Conservation (phyloP, 805 yeast genomes). For the Komagataella pseudopastoris region DNA sequence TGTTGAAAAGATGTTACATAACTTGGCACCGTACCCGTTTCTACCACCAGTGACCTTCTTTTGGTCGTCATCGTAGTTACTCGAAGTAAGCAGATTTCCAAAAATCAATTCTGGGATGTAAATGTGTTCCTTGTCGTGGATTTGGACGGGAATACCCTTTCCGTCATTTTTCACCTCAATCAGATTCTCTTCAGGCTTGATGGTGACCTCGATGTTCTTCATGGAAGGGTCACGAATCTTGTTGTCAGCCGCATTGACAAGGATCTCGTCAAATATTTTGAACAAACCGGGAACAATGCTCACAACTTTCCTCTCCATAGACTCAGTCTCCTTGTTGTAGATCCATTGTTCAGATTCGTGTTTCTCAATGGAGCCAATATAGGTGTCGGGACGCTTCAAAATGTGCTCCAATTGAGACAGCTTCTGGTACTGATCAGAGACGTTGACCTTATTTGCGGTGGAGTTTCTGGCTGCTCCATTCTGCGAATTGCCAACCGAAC, state of each 20-base stretch:
- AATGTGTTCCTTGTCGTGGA: conserved; percentile 81
- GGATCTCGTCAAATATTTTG: conserved; percentile 92
- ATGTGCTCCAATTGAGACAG: conserved; percentile 94
- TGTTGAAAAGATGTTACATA: conserved; percentile 91
- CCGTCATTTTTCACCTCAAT: conserved; percentile 89
- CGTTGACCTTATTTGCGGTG: conserved; percentile 10
- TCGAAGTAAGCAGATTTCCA: conserved; percentile 88
- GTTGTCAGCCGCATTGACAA: conserved; percentile 98
- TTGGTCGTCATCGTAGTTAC: conserved; percentile 91
- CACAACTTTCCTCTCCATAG: conserved; percentile 49
- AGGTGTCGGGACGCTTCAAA: conserved; percentile 93
- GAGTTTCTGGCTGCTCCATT: neutral
- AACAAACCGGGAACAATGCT: conserved; percentile 89
- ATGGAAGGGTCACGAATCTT: conserved; percentile 88
- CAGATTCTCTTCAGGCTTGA: conserved; percentile 59
- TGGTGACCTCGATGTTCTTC: conserved; percentile 76
- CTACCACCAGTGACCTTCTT: conserved; percentile 97
- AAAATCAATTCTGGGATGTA: conserved; percentile 94
- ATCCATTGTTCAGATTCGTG: conserved; percentile 79
- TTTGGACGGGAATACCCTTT: conserved; percentile 87
- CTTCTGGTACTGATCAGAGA: conserved; percentile 78
- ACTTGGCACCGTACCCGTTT: conserved; percentile 95
- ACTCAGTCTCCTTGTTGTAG: conserved; percentile 47
- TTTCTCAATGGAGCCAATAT: conserved; percentile 87
- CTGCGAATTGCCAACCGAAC: neutral